Percentiles rank a stretch among this genome's conserved stretches.
Evolutionary conservation across 2,329 filamentous ascomycete genomes (phyloP).

Genomic region (Trichoderma oligosporum): DNA sequence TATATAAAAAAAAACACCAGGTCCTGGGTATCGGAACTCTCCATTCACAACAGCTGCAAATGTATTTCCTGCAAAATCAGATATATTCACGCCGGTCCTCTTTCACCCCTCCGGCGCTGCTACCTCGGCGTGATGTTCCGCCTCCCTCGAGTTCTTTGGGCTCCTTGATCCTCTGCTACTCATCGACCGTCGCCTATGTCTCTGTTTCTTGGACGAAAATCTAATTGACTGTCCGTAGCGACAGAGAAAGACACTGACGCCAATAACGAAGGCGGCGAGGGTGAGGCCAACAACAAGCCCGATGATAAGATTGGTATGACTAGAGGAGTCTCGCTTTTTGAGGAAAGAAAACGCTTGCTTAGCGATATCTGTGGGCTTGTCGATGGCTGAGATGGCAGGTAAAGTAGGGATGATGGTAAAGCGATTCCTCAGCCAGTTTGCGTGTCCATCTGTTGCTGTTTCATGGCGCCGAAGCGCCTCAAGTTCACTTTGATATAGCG

Average conservation of each 20-base stretch:
- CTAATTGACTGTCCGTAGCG: constrained; percentile 39
- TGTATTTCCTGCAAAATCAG: neutral
- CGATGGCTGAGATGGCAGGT: neutral
- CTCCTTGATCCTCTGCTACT: constrained; percentile 37
- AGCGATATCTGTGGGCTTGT: neutral
- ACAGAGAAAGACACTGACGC: constrained; percentile 37
- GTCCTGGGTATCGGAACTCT: no score
- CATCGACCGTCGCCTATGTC: constrained; percentile 17
- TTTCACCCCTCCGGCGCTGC: neutral
- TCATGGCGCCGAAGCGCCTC: constrained; percentile 1
- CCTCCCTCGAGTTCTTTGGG: constrained; percentile 30
- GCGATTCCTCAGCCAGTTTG: neutral
- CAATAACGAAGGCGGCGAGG: constrained; percentile 39
- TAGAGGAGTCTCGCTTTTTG: constrained; percentile 25
- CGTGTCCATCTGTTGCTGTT: neutral
- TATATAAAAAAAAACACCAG: no score
- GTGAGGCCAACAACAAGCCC: constrained; percentile 43
- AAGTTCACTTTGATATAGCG: constrained; percentile 16
- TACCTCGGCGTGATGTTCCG: neutral
- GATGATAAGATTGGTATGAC: constrained; percentile 41
- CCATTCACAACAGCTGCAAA: no score
- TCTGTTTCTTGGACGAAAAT: constrained; percentile 30
- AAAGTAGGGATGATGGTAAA: no score
- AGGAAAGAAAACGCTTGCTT: neutral
- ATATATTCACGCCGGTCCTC: neutral